Base-by-base conservation (phyloP, 257 asterid species). In the Echium plantagineum region DNA sequence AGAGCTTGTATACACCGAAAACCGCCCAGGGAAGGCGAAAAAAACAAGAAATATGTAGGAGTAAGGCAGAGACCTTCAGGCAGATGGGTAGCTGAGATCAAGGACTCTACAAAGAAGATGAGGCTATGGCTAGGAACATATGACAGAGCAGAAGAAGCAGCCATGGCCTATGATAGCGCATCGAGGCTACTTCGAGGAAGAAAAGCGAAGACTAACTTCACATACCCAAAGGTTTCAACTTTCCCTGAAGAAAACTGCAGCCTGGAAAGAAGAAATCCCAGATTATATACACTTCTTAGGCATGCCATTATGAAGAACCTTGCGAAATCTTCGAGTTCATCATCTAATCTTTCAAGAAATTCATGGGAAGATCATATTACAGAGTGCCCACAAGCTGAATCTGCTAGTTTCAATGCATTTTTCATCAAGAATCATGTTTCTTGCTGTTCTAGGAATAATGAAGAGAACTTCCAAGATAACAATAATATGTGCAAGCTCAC, bases 1-100 rank as follows among this genome's bases (percentile, higher is more conserved):
- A 49, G 13, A 9, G 7, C 19, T 19, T 7, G 55, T 4, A 49
- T 4, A 19, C 18, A 63, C 13, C n/a, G 13, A 35, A 35, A 35
- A 19, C 22, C 53, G 7, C 5, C 15, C 1, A 19, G 8, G 54
- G 16, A 18, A 49, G 49, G 42, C 12, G 49, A n/a, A 9, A 38
- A 59, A 8, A 66, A 56, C 30, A 74, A 18, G 55, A 74, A 32
- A 55, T 75, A 51, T 58, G 28, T 75, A 16, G 77, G 80, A 38
- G 80, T 71, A 16, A 67, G 80, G 62, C 80, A 75, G 55, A 67
- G 80, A 42, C 72, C 74, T 3, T 70, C 80, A 10, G 73, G 76
- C 10, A 74, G 76, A 74, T 74, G 80, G 80, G 80, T 74, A 4
- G 77, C 80, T 16, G 77, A 75, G 55, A 75, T 73, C 59, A 75